Evolutionary conservation across 1,284 basidiomycete species (phyloP).

Genomic region (Melampsora larici-populina): DNA sequence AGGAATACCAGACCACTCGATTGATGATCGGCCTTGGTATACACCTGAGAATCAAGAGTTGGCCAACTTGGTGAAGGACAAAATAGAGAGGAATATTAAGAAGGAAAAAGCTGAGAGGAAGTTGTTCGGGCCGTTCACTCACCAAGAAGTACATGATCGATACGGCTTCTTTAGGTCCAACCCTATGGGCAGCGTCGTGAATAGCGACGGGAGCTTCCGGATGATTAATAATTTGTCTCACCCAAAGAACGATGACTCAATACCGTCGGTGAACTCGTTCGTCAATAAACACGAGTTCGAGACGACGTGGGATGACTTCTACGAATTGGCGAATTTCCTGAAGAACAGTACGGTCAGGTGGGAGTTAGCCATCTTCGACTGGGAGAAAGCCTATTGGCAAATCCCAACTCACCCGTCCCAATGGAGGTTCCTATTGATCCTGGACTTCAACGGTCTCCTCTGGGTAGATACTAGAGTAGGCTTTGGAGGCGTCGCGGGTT

Average conservation of each 20-base stretch:
- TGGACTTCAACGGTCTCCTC: background rate
- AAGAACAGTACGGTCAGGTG: background rate
- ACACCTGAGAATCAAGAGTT: too few relatives aligned
- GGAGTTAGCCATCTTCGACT: background rate
- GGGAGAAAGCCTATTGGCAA: too few relatives aligned
- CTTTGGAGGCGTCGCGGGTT: conserved; percentile 7
- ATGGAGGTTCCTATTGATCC: background rate
- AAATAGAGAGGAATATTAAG: too few relatives aligned
- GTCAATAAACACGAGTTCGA: background rate
- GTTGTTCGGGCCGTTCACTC: conserved; percentile 4
- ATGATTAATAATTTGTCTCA: too few relatives aligned
- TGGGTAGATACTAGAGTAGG: background rate
- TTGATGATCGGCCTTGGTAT: too few relatives aligned
- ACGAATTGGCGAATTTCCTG: background rate
- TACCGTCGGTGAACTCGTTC: conserved; percentile 7
- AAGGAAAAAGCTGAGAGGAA: background rate
- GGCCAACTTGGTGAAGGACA: too few relatives aligned
- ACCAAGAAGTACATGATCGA: background rate
- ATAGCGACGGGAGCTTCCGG: background rate
- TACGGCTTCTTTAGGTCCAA: background rate
- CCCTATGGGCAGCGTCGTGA: too few relatives aligned
- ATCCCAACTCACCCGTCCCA: background rate
- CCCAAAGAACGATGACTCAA: too few relatives aligned
- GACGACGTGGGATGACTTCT: conserved; percentile 19
- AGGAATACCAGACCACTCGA: conserved; percentile 4